These are phyloP conservation scores for Trichoderma sp. DNA, from an alignment of 2,329 filamentous ascomycete species.

Conservation along the genomic window DNA sequence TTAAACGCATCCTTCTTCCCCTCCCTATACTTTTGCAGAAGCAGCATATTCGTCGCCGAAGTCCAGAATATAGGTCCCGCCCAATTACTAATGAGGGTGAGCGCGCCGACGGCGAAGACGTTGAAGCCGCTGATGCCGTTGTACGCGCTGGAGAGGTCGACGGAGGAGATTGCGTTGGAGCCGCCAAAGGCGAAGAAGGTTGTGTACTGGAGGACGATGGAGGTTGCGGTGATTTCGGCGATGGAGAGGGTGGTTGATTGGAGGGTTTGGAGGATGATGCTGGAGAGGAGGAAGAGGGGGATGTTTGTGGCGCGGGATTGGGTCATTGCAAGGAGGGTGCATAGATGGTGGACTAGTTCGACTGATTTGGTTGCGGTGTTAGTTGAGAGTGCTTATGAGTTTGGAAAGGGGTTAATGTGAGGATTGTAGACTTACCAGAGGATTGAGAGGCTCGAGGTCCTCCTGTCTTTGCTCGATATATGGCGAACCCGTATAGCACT, in stretches of 20 bases:
- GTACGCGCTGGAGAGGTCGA: conserved; percentile 92
- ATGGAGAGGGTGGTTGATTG: conserved; percentile 46
- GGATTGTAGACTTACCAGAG: conserved; percentile 28
- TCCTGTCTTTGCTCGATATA: conserved; percentile 38
- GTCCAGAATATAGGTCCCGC: conserved; percentile 86
- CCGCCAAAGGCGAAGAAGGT: conserved; percentile 90
- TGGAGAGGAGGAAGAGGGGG: conserved; percentile 76
- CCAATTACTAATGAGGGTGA: conserved; percentile 92
- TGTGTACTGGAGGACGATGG: conserved; percentile 73
- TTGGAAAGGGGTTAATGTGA: background rate
- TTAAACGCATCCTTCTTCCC: conserved; percentile 35
- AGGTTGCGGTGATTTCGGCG: conserved; percentile 64
- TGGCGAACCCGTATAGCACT: conserved; percentile 37
- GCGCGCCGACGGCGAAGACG: conserved; percentile 71
- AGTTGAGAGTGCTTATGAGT: background rate
- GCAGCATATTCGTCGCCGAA: conserved; percentile 59
- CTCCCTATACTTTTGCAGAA: conserved; percentile 41
- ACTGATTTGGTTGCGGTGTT: conserved; percentile 24
- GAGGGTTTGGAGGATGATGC: conserved; percentile 54
- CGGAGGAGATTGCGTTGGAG: conserved; percentile 91
- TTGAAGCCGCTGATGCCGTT: conserved; percentile 86
- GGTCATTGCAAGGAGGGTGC: conserved; percentile 77
- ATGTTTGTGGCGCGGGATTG: conserved; percentile 84
- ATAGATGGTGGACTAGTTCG: conserved; percentile 63
- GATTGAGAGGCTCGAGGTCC: conserved; percentile 24